Evolutionary conservation across 139 green algal genomes (phyloP), one percentile per base, ranked within the genome.

Genomic region (Pleodorina starrii): DNA sequence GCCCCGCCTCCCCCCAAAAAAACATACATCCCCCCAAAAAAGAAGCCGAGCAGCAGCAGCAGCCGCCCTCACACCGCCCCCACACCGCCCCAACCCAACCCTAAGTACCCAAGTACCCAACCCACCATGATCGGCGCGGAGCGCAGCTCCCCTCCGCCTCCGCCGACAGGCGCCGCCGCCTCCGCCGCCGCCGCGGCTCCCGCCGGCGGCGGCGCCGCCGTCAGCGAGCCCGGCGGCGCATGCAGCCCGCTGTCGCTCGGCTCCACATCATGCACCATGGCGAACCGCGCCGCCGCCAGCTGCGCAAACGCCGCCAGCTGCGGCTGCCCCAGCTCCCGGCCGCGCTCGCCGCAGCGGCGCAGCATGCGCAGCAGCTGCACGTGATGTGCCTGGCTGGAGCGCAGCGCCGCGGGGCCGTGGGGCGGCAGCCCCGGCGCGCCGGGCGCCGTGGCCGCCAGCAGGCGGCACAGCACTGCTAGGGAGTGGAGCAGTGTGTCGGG

Each of bases 331-430:
- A 94, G 89, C 87, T 97, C 92, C 68, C 92, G 36, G 1, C 74
- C 87, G 7, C 91, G 84, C 80, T 90, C 85, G 25, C 87, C 78
- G 54, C 86, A 92, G 89, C 86, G 81, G 6, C 84, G 85, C 51
- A 96, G 90, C 73, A 96, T 91, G 69, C 89, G 91, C 69, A 92
- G 84, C 82, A 96, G 92, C 88, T 96, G 92, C 48, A 89, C 54
- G 54, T 94, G 85, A 46, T 96, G 91, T 0, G 87, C 69, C n/a
- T 54, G 19, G 32, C 81, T 57, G 42, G 81, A 87, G 60, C 81
- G 81, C 68, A 83, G 42, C n/a, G 76, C 32, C 38, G 83, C 72
- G n/a, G 85, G 88, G 71, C 21, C 73, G 48, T 68, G 77, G 40
- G 77, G 51, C 17, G 72, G 68, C 57, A 93, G 51, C 0, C 81